Evolutionary conservation across 805 yeast species (phyloP).

Genomic region (Torulaspora franciscae): DNA sequence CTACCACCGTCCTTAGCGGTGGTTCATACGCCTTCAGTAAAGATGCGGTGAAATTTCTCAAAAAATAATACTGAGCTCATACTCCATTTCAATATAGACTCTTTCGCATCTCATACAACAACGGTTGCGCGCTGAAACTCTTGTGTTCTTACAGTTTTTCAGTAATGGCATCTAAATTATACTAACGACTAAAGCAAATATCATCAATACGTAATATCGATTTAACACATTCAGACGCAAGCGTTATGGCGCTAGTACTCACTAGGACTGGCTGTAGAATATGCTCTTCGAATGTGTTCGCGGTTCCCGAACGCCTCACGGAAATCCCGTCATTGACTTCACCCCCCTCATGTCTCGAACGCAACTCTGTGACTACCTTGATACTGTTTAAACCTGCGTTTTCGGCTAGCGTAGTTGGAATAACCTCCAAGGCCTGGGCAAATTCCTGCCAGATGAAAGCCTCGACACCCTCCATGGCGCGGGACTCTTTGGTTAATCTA

Average conservation of each 20-base stretch:
- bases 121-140: constrained; percentile 1
- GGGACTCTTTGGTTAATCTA: constrained; percentile 63
- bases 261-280: constrained; percentile 96
- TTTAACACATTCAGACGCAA: constrained; percentile 95
- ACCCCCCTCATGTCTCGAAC: constrained; percentile 87
- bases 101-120: constrained; percentile 5
- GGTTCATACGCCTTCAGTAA: constrained; percentile 66
- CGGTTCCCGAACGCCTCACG: constrained; percentile 88
- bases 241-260: constrained; percentile 85
- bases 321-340: constrained; percentile 93
- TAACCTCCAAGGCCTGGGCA: constrained; percentile 86
- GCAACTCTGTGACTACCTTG: constrained; percentile 84
- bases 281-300: constrained; percentile 87
- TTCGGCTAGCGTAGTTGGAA: constrained; percentile 91
- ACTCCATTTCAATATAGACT: not conserved
- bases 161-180: not conserved
- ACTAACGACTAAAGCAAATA: constrained; percentile 80
- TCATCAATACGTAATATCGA: constrained; percentile 95
- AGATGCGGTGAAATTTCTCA: constrained; percentile 58
- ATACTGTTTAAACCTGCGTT: constrained; percentile 92
- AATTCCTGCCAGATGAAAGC: constrained; percentile 88
- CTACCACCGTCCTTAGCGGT: constrained; percentile 76
- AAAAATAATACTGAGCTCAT: constrained; percentile 1
- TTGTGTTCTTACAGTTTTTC: not conserved
- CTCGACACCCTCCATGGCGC: constrained; percentile 74